Evolutionary conservation across 352 stramenopile genomes (phyloP).

Genomic region (Globisporangium alternatum): DNA sequence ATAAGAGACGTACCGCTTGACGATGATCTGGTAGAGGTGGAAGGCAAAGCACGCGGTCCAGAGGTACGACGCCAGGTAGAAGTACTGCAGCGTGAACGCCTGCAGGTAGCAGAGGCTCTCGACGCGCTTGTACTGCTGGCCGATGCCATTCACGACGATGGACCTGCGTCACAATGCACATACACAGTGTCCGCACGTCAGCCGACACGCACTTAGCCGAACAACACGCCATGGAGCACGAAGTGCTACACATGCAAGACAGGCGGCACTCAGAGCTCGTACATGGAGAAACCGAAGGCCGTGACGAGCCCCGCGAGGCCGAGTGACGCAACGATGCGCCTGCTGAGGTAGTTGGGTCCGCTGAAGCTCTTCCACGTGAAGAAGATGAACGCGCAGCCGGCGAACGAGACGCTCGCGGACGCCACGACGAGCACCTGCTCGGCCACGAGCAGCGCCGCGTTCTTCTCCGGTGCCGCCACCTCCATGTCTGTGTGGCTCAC

Average conservation of each 20-base stretch:
- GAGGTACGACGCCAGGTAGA: slow-evolving; percentile 78
- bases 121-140: slow-evolving; percentile 36
- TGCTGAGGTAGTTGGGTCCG: slow-evolving; percentile 64
- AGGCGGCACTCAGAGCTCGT: neutral
- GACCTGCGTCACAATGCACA: slow-evolving; percentile 31
- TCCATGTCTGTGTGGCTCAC: neutral
- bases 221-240: neutral
- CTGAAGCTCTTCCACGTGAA: slow-evolving; percentile 66
- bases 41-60: slow-evolving; percentile 86
- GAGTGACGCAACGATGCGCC: slow-evolving; percentile 68
- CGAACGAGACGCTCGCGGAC: slow-evolving; percentile 55
- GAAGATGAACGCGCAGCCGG: slow-evolving; percentile 69
- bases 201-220: neutral
- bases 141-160: slow-evolving; percentile 49
- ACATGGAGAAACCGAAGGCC: slow-evolving; percentile 63
- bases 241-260: neutral
- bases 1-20: slow-evolving; percentile 41
- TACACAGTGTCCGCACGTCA: neutral
- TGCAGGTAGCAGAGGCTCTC: slow-evolving; percentile 66
- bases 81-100: slow-evolving; percentile 72
- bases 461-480: neutral
- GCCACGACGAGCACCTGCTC: slow-evolving; percentile 53
- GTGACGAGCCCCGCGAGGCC: slow-evolving; percentile 58
- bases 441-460: slow-evolving; percentile 22
- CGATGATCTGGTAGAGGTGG: slow-evolving; percentile 86